Evolutionary conservation across 345 rosid genomes (phyloP).

Genomic region (Syzygium grande): DNA sequence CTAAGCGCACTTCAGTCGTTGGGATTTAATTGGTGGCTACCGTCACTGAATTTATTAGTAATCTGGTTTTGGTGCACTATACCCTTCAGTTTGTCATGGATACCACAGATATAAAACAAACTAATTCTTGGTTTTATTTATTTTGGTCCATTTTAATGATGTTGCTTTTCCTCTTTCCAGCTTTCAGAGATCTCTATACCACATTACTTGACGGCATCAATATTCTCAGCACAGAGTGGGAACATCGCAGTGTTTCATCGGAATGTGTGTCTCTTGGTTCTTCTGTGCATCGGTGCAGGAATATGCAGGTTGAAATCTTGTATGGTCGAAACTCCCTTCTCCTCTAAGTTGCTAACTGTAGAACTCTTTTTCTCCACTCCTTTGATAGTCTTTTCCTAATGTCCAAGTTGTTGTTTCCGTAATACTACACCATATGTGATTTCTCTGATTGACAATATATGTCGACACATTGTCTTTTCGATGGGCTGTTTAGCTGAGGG

Average conservation of each 20-base stretch:
- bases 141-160: not conserved
- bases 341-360: slow-evolving; percentile 4
- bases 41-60: not conserved
- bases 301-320: slow-evolving; percentile 93
- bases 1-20: not conserved
- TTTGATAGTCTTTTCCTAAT: not conserved
- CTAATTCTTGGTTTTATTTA: not conserved
- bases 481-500: not conserved
- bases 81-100: not conserved
- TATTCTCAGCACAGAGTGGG: slow-evolving; percentile 76
- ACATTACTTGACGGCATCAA: slow-evolving; percentile 91
- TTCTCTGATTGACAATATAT: not conserved
- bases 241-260: slow-evolving; percentile 62
- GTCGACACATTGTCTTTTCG: not conserved
- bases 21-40: not conserved
- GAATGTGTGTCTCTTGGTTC: slow-evolving; percentile 61
- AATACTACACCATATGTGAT: not conserved
- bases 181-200: slow-evolving; percentile 82
- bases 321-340: slow-evolving; percentile 56
- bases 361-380: not conserved
- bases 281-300: slow-evolving; percentile 70
- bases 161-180: slow-evolving; percentile 33
- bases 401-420: not conserved
- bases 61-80: not conserved
- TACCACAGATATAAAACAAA: not conserved